Evolutionary conservation across 306 rosid genomes (phyloP).

Genomic region (Dalbergia cultrata): DNA sequence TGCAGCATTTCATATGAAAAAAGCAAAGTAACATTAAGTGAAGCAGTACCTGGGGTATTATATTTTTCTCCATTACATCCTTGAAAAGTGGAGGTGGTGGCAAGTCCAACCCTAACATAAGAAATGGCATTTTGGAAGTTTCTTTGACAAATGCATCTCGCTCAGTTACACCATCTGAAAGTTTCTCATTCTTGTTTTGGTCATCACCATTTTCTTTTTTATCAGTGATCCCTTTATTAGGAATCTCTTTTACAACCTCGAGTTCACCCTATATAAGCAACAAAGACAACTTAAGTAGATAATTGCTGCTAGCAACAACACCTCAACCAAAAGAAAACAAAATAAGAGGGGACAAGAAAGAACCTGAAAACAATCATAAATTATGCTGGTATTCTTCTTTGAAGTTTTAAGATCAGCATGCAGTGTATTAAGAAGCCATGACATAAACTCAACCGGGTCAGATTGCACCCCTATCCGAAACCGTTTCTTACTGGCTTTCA

Average conservation of each 20-base stretch:
- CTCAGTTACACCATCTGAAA: conserved; percentile 60
- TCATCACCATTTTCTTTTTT: conserved; percentile 70
- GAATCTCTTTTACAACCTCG: conserved; percentile 93
- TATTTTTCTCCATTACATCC: conserved; percentile 99
- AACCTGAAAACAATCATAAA: conserved; percentile 94
- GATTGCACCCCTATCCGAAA: conserved; percentile 91
- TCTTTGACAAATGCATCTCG: conserved; percentile 55
- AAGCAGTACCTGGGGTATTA: conserved; percentile 87
- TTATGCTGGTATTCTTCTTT: conserved; percentile 86
- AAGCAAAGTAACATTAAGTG: conserved; percentile 19
- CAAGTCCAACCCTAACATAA: conserved; percentile 96
- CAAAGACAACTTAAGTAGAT: conserved; percentile 22
- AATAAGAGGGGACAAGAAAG: conserved; percentile 23
- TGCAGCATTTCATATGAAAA: conserved; percentile 30
- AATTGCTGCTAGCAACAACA: conserved; percentile 39
- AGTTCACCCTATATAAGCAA: conserved; percentile 76
- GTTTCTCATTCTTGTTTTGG: conserved; percentile 49
- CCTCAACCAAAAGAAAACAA: conserved; percentile 35
- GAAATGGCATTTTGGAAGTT: conserved; percentile 87
- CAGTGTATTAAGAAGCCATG: conserved; percentile 95
- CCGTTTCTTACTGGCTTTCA: conserved; percentile 95
- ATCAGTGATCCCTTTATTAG: conserved; percentile 63
- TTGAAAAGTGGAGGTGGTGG: conserved; percentile 98
- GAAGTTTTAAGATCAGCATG: conserved; percentile 84
- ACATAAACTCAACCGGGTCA: conserved; percentile 96